These are phyloP conservation scores for Helicocarpus griseus DNA, from an alignment of 2,329 filamentous ascomycete species.

Conservation along the genomic window DNA sequence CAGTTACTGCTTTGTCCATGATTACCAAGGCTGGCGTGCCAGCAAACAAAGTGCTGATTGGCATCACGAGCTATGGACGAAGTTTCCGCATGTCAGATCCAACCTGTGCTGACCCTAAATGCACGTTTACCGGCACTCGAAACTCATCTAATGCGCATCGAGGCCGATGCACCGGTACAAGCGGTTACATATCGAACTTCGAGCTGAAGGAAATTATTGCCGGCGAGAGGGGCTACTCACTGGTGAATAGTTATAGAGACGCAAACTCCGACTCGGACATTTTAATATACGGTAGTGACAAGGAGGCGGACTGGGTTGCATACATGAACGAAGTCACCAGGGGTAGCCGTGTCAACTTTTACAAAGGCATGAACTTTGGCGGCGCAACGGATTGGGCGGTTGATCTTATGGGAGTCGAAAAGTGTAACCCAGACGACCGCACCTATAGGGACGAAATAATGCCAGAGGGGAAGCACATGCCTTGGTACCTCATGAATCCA, in stretches of 20 bases:
- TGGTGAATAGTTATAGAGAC: neutral
- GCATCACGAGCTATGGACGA: conserved; percentile 28
- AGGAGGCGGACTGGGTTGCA: conserved; percentile 9
- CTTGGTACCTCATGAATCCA: neutral
- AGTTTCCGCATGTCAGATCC: conserved; percentile 24
- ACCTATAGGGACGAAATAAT: neutral
- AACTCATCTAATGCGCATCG: conserved; percentile 18
- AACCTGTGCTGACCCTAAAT: conserved; percentile 23
- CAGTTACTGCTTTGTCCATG: conserved; percentile 24
- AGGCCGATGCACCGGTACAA: conserved; percentile 29
- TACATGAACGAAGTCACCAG: conserved; percentile 15
- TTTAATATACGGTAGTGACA: conserved; percentile 3
- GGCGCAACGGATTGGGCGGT: conserved; percentile 22
- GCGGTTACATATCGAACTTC: conserved; percentile 31
- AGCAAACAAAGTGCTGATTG: conserved; percentile 23
- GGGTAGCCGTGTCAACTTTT: conserved; percentile 9
- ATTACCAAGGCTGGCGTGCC: conserved; percentile 31
- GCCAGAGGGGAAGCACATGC: neutral
- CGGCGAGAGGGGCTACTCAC: conserved; percentile 5
- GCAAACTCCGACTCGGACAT: conserved; percentile 7
- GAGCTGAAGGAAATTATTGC: conserved; percentile 29
- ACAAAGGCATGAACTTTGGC: conserved; percentile 14
- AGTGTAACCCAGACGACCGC: neutral
- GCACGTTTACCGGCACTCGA: conserved; percentile 23
- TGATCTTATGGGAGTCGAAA: conserved; percentile 12